Conservation (phyloP, 2,329 filamentous ascomycete genomes). For the Gnomoniopsis sp. region DNA sequence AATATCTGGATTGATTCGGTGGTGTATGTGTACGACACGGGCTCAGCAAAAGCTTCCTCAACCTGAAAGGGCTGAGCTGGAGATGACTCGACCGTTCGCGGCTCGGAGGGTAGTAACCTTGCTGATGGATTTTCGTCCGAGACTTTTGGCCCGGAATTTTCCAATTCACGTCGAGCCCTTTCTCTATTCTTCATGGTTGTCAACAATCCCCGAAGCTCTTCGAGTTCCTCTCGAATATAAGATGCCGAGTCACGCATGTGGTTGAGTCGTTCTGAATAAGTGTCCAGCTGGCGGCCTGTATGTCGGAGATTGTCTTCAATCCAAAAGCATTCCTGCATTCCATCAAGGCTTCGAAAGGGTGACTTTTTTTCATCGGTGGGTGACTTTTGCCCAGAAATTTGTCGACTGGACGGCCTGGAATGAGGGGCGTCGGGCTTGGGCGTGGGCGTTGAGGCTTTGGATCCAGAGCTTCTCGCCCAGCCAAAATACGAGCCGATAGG, state of each 20-base stretch:
- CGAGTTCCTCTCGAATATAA: background rate
- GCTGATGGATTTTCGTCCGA: background rate
- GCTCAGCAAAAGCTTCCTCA: background rate
- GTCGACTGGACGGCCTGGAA: background rate
- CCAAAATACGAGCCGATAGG: background rate
- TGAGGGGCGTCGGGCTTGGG: background rate
- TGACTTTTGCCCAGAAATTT: background rate
- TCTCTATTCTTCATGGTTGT: background rate
- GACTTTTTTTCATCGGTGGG: background rate
- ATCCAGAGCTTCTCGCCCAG: background rate
- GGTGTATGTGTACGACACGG: background rate
- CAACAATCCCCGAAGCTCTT: background rate
- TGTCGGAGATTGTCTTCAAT: background rate
- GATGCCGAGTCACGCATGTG: background rate
- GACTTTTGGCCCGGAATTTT: background rate
- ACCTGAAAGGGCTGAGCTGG: background rate
- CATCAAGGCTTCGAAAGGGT: background rate
- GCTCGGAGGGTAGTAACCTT: background rate
- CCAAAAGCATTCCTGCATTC: conserved; percentile 6
- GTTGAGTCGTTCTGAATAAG: background rate
- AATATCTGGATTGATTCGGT: background rate
- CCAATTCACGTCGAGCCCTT: background rate
- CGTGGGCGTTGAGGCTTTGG: background rate
- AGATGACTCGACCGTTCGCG: background rate
- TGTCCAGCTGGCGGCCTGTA: background rate